A percentile compares a stretch with the other conserved stretches of the same genome.
These are phyloP conservation scores for Phellinidium pouzarii DNA, from an alignment of 1,284 basidiomycete species.

Conservation along the genomic window DNA sequence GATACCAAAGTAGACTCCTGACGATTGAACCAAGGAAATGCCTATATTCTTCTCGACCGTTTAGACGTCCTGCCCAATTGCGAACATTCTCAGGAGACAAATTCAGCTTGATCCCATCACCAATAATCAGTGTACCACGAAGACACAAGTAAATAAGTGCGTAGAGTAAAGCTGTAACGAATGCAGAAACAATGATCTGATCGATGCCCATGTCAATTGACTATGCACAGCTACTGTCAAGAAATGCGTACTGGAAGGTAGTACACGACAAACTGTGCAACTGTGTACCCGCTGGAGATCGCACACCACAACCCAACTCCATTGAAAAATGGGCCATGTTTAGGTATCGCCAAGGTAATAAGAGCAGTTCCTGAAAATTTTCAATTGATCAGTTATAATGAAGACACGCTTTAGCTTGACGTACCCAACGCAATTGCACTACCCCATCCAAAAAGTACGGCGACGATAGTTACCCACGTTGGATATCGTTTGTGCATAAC, in stretches of 20 bases:
- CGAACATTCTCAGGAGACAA: conserved; percentile 36
- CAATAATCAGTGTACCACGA: conserved; percentile 41
- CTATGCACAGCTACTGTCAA: neutral
- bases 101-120: conserved; percentile 40
- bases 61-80: conserved; percentile 32
- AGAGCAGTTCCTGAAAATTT: conserved; percentile 20
- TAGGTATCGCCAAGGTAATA: conserved; percentile 28
- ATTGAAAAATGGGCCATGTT: conserved; percentile 18
- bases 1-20: conserved; percentile 62
- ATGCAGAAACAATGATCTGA: conserved; percentile 50
- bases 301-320: conserved; percentile 17
- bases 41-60: conserved; percentile 42
- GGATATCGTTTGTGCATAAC: conserved; percentile 50
- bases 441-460: conserved; percentile 49
- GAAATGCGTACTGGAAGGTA: conserved; percentile 19
- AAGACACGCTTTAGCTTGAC: conserved; percentile 18
- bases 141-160: conserved; percentile 51
- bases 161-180: conserved; percentile 50
- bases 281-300: conserved; percentile 16
- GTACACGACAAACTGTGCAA: conserved; percentile 19
- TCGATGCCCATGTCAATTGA: neutral
- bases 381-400: neutral
- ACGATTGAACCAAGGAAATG: conserved; percentile 53
- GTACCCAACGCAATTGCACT: conserved; percentile 42
- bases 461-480: conserved; percentile 36